Evolutionary conservation across 2,329 filamentous ascomycete species (phyloP), one percentile per base, ranked within the genome.

Genomic region (Xylaria sp.): DNA sequence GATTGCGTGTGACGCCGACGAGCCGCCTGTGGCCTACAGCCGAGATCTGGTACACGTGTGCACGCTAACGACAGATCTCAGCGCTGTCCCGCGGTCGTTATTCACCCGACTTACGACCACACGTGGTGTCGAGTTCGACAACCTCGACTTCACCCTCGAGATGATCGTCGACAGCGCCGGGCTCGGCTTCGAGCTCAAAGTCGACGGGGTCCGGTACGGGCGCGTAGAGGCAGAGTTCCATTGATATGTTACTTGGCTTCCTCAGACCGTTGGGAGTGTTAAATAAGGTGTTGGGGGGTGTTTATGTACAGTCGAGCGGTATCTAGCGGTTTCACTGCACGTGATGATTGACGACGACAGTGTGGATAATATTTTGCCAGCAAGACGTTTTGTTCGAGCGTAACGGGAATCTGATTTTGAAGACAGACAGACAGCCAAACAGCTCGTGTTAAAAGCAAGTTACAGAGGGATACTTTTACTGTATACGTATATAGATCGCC

Each of bases 151-250:
- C 69, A 93, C 91, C 11, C 86, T 94, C 6, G 92, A 94, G 81
- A 93, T 95, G 91, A 90, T 90, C 73, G 92, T 94, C 51, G 90
- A 93, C 76, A 93, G 90, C 74, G 92, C 92, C 0, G 90, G 91
- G 1, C 74, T 94, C 66, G 88, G 90, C 2, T 94, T 94, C 79
- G 92, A 94, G 80, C 80, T 94, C 62, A 92, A 92, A 80, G 92
- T 94, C 13, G 92, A 94, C 76, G 92, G 91, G 0, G 88, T 92
- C 17, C 84, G 91, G 71, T 94, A 94, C 79, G 92, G 92, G 9
- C 85, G 89, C 68, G 92, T 94, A 1, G 89, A 92, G 76, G 92
- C 92, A 0, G 92, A 93, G 72, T 94, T 95, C 78, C 90, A 93
- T 77, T 92, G 72, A 82, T 23, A 23, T 17, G 9, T 6, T n/a